These are phyloP conservation scores for Trametes pubescens DNA, from an alignment of 1,284 basidiomycete species.

Conservation along the genomic window DNA sequence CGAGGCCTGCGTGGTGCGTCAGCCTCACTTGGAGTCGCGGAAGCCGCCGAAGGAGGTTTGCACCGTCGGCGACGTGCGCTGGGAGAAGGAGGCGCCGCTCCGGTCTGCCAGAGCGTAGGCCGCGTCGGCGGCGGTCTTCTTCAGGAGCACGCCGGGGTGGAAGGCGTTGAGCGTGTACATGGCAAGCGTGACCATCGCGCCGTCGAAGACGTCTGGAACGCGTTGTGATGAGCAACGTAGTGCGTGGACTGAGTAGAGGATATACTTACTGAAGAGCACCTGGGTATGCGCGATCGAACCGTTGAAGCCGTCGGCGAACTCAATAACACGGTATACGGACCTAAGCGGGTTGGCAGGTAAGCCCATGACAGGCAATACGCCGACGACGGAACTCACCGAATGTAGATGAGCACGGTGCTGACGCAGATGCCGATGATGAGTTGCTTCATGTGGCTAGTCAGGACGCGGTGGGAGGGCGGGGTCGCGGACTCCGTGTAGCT, in stretches of 20 bases:
- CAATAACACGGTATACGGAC: conserved; percentile 37
- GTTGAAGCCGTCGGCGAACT: conserved; percentile 58
- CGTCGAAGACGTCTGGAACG: conserved; percentile 53
- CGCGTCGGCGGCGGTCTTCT: conserved; percentile 1
- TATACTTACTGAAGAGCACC: conserved; percentile 54
- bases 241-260: background rate
- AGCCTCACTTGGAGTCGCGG: background rate
- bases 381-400: conserved; percentile 14
- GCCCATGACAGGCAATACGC: background rate
- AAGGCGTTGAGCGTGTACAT: conserved; percentile 60
- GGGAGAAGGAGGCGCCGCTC: conserved; percentile 13
- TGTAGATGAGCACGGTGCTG: conserved; percentile 25
- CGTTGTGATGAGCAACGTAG: background rate
- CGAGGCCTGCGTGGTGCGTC: background rate
- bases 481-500: conserved; percentile 4
- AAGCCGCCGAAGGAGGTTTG: conserved; percentile 1
- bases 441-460: conserved; percentile 26
- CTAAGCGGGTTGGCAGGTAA: background rate
- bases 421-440: conserved; percentile 26
- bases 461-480: background rate
- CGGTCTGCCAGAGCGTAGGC: conserved; percentile 20
- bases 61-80: conserved; percentile 14
- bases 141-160: conserved; percentile 51
- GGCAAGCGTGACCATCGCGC: conserved; percentile 61
- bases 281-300: conserved; percentile 58